Conservation (phyloP, 2,329 filamentous ascomycete genomes). For the Calycina herbarum region DNA sequence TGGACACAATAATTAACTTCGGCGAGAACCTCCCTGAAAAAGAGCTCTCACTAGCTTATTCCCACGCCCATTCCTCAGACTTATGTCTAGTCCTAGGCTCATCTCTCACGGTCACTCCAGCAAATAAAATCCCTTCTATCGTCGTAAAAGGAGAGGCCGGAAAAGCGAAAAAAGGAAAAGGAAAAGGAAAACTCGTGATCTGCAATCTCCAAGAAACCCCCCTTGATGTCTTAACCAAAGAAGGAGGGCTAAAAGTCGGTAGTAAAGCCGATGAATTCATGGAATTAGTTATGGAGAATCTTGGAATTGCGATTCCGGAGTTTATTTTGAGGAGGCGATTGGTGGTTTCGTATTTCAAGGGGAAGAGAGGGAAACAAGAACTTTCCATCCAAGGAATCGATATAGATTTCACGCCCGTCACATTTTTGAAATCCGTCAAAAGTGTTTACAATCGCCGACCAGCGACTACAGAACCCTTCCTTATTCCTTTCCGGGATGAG, state of each 20-base stretch:
- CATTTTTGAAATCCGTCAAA: conserved; percentile 44
- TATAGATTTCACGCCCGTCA: conserved; percentile 43
- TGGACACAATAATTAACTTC: conserved; percentile 49
- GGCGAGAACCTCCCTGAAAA: conserved; percentile 41
- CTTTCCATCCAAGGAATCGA: conserved; percentile 42
- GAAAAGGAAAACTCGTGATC: conserved; percentile 41
- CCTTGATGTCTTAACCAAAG: conserved; percentile 34
- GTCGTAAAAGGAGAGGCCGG: no score
- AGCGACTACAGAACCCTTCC: conserved; percentile 42
- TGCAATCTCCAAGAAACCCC: conserved; percentile 50
- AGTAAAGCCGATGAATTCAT: conserved; percentile 44
- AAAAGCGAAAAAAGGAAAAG: conserved; percentile 31
- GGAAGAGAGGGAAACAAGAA: conserved; percentile 28
- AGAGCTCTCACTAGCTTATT: conserved; percentile 37
- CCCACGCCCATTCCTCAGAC: conserved; percentile 44
- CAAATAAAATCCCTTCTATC: conserved; percentile 43
- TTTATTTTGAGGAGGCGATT: conserved; percentile 43
- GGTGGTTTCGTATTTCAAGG: conserved; percentile 22
- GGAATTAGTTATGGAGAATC: conserved; percentile 42
- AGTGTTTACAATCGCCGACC: conserved; percentile 41
- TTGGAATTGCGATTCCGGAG: conserved; percentile 39
- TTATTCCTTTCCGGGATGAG: conserved; percentile 38
- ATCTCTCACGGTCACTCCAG: conserved; percentile 46
- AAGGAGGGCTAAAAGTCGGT: conserved; percentile 40
- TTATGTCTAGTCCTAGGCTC: conserved; percentile 49